phyloP scores from a whole-genome alignment of 768 basidiomycete genomes.

The Trametes cingulata region DNA sequence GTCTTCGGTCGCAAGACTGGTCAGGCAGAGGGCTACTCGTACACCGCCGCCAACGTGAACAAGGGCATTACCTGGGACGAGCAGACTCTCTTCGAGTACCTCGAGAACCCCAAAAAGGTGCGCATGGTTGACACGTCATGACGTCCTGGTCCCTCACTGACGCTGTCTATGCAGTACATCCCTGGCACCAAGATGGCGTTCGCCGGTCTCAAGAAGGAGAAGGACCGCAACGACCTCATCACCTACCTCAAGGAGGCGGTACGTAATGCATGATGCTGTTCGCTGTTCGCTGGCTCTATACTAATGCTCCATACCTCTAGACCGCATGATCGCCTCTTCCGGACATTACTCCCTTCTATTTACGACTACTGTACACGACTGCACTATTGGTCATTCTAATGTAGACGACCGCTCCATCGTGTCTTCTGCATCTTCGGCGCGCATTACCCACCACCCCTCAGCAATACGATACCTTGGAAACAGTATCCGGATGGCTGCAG shows the following conservation, averaged over 20 bases:
- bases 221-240: constrained; percentile 94
- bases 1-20: constrained; percentile 87
- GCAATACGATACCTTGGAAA: constrained; percentile 13
- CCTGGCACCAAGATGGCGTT: constrained; percentile 99
- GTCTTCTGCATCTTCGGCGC: constrained; percentile 2
- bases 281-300: neutral
- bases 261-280: constrained; percentile 32
- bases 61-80: constrained; percentile 90
- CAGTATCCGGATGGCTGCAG: neutral
- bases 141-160: neutral
- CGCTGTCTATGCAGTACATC: constrained; percentile 61
- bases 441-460: constrained; percentile 6
- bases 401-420: constrained; percentile 25
- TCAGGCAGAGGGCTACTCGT: constrained; percentile 81
- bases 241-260: constrained; percentile 79
- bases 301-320: constrained; percentile 5
- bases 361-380: constrained; percentile 16
- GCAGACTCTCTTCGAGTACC: constrained; percentile 90
- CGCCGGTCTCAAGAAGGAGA: constrained; percentile 97
- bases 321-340: constrained; percentile 12
- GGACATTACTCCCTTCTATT: constrained; percentile 9
- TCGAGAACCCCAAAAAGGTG: constrained; percentile 97
- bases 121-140: constrained; percentile 28
- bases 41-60: constrained; percentile 94
- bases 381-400: constrained; percentile 23